A percentile compares a stretch with the other conserved stretches of the same genome.
phyloP scores from a whole-genome alignment of 169 alveolate species.

The Plasmodium inui region DNA sequence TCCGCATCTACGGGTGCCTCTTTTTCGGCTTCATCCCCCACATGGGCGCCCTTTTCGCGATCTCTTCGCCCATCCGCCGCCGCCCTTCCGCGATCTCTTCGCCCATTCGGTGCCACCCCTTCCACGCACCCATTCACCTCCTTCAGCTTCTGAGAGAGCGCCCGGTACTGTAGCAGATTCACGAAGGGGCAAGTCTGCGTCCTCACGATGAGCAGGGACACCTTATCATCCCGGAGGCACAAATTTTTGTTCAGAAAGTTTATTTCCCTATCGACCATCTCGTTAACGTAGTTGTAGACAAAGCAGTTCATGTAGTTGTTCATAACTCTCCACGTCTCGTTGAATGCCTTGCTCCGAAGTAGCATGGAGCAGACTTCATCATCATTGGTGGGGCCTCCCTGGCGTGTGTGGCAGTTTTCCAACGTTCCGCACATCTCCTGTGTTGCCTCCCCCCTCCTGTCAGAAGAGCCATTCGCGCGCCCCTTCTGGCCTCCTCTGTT shows the following conservation, averaged over 20 bases:
- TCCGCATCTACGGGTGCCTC: not conserved
- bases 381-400: slow-evolving; percentile 2
- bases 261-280: slow-evolving; percentile 37
- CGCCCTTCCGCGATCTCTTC: not conserved
- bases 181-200: slow-evolving; percentile 56
- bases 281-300: slow-evolving; percentile 45
- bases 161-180: slow-evolving; percentile 29
- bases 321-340: slow-evolving; percentile 40
- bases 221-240: slow-evolving; percentile 43
- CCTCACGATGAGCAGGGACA: slow-evolving; percentile 31
- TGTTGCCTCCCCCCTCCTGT: not conserved
- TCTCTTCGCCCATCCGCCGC: too few relatives aligned
- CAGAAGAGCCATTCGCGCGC: not conserved
- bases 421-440: not conserved
- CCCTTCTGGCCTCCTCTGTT: not conserved
- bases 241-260: slow-evolving; percentile 26
- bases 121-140: not conserved
- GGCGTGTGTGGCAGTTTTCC: not conserved
- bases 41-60: too few relatives aligned
- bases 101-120: not conserved
- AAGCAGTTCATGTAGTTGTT: slow-evolving; percentile 49
- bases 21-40: not conserved
- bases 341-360: slow-evolving; percentile 51
- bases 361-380: slow-evolving; percentile 46
- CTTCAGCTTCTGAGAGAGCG: slow-evolving; percentile 3